These are phyloP conservation scores for Oryza longistaminata DNA, from an alignment of 176 grass and related monocot species.

Conservation along the genomic window DNA sequence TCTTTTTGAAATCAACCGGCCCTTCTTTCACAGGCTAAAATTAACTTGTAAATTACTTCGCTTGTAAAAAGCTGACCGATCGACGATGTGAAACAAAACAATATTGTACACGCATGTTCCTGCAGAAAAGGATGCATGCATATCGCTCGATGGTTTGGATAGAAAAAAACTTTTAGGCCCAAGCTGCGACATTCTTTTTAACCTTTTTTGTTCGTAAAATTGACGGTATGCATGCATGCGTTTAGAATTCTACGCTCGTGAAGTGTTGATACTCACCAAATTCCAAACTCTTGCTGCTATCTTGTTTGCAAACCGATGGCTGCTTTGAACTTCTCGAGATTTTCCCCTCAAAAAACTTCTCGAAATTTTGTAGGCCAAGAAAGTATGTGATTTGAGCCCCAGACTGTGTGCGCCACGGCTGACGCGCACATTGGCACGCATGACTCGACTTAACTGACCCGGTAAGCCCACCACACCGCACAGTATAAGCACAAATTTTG, in stretches of 20 bases:
- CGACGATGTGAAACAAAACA: background rate
- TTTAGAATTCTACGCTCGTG: background rate
- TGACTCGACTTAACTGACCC: background rate
- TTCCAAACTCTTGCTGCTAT: background rate
- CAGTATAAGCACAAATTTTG: no score
- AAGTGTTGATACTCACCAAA: background rate
- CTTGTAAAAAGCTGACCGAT: background rate
- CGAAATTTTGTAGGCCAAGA: background rate
- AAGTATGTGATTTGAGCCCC: background rate
- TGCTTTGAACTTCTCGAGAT: background rate
- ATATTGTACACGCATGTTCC: background rate
- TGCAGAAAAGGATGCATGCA: background rate
- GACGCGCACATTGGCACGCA: background rate
- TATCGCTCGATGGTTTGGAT: background rate
- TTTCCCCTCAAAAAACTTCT: background rate
- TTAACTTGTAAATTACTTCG: background rate
- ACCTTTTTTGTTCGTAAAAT: background rate
- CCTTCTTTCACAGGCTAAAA: background rate
- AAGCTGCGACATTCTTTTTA: background rate
- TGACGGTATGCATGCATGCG: background rate
- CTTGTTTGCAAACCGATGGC: background rate
- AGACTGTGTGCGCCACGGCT: background rate
- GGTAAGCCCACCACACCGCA: no score
- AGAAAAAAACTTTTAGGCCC: background rate
- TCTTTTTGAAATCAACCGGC: background rate